phyloP scores from a whole-genome alignment of 1,284 basidiomycete genomes.

The Tylopilus orsonianus region DNA sequence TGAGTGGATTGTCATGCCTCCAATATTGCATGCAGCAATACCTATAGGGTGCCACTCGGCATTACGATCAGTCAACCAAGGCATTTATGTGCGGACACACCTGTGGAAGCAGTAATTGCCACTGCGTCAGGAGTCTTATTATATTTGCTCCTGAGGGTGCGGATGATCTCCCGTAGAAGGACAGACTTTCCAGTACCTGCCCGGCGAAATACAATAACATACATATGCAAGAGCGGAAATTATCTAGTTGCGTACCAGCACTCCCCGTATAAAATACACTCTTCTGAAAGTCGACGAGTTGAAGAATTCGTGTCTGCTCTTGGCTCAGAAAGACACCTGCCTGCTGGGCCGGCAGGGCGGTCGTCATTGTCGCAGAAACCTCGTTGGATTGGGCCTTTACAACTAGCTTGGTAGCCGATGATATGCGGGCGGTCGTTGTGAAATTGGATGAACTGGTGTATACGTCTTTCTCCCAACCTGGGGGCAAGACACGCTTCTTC shows the following conservation, averaged over 20 bases:
- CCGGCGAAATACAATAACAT: background rate
- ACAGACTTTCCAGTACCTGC: conserved; percentile 92
- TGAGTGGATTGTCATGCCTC: conserved; percentile 87
- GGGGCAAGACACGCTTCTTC: conserved; percentile 60
- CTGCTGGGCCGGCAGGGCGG: conserved; percentile 36
- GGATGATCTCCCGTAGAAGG: conserved; percentile 84
- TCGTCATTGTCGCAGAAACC: conserved; percentile 7
- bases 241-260: conserved; percentile 67
- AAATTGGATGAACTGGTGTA: conserved; percentile 32
- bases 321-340: conserved; percentile 64
- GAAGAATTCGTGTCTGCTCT: conserved; percentile 83
- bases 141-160: conserved; percentile 50
- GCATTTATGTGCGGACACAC: conserved; percentile 35
- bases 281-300: conserved; percentile 67
- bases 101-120: conserved; percentile 88
- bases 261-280: conserved; percentile 98
- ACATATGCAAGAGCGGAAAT: conserved; percentile 10
- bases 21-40: conserved; percentile 91
- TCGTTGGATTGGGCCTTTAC: conserved; percentile 8
- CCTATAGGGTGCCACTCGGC: conserved; percentile 40
- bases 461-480: conserved; percentile 42
- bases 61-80: background rate
- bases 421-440: conserved; percentile 10
- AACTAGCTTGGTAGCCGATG: conserved; percentile 12
- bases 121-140: conserved; percentile 53